Base-by-base conservation (phyloP, 805 yeast species). In the Dipodascus geniculatus region DNA sequence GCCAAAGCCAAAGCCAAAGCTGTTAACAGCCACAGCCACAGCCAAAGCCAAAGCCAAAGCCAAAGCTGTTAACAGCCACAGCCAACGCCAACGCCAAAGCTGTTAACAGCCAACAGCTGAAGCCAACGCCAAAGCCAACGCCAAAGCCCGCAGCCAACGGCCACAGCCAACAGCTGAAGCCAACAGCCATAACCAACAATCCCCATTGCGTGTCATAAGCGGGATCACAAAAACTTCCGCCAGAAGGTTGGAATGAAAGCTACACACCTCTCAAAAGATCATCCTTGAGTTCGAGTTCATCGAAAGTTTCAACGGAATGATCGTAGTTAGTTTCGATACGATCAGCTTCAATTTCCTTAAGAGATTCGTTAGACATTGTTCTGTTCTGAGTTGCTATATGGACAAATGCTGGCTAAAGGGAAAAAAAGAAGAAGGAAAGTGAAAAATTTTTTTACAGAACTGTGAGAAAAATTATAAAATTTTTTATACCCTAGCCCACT, bases 291-390 rank as follows among this genome's bases (percentile, higher is more conserved):
- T 82, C 77, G 73, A 85, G 78, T 59, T 79, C 89, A 61, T 85
- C 93, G 71, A 86, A 85, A 38, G 82, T 68, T 71, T 76, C 74
- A 61, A 77, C 82, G 69, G 87, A 89, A 72, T 89, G 88, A 80
- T 90, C 96, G 82, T 90, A 88, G 85, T 91, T 91, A 76, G 96
- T 76, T 78, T 86, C 91, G 70, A 91, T 89, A 70, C 80, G 80
- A 71, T 81, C 81, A 69, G 88, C 74, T 73, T 85, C 95, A 70
- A 86, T 79, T 72, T 86, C 93, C 60, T 81, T 76, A 24, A 62
- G 55, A 55, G 84, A 76, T 57, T 72, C 69, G 53, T 47, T 48
- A 22, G 42, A 48, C 49, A 17, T 23, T 49, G n/a, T 49, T 22
- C 42, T 11, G 11, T 24, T 49, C 20, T 47, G 24, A 4, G 19